Conservation (phyloP, 169 alveolate genomes). For the Plasmodium gaboni region DNA sequence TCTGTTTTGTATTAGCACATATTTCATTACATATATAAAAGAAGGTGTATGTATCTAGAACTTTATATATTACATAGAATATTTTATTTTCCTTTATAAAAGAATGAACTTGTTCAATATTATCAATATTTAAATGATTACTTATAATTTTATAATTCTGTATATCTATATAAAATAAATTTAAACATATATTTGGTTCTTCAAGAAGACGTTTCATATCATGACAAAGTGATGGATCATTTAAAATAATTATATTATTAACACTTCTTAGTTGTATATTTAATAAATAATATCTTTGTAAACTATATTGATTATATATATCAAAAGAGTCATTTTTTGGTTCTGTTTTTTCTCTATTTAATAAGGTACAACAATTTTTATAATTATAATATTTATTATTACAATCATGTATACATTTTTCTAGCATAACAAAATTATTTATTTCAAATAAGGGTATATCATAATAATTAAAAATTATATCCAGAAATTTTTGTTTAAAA, state of each 20-base stretch:
- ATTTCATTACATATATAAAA: constrained; percentile 38
- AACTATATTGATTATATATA: background rate
- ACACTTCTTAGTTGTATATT: constrained; percentile 18
- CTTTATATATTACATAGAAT: constrained; percentile 44
- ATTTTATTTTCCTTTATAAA: constrained; percentile 6
- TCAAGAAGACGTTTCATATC: constrained; percentile 16
- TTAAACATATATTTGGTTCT: constrained; percentile 7
- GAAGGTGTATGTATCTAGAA: constrained; percentile 35
- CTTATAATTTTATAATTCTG: constrained; percentile 1
- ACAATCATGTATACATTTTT: constrained; percentile 25
- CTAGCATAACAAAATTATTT: constrained; percentile 28
- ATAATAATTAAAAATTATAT: constrained; percentile 13
- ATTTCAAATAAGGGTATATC: constrained; percentile 21
- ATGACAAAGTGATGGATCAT: background rate
- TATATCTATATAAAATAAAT: constrained; percentile 18
- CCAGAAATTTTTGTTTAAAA: constrained; percentile 38
- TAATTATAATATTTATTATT: background rate
- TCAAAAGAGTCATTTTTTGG: background rate
- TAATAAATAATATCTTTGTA: constrained; percentile 10
- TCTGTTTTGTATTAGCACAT: constrained; percentile 25
- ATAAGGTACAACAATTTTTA: background rate
- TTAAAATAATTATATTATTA: background rate
- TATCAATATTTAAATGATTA: constrained; percentile 9
- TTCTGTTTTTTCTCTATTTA: background rate
- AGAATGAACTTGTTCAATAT: constrained; percentile 19